phyloP scores from a whole-genome alignment of 768 basidiomycete species.

The Cytidiella melzeri region DNA sequence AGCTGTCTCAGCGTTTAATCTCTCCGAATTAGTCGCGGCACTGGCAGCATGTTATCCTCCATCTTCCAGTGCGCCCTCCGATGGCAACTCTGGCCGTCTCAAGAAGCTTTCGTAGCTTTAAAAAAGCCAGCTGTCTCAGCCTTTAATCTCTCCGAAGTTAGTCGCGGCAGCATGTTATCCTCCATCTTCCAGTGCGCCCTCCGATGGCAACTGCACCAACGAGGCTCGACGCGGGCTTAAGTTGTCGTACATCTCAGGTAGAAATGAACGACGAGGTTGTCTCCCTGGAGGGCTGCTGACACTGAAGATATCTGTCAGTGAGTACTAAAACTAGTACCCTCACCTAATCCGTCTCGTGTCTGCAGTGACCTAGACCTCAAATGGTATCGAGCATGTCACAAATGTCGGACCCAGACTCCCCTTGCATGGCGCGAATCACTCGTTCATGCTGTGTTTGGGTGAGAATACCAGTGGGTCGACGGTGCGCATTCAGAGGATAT shows the following conservation, averaged over 20 bases:
- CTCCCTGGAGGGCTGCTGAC: too few relatives aligned
- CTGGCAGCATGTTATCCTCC: conserved; percentile 38
- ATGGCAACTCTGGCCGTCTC: conserved; percentile 43
- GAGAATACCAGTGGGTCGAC: conserved; percentile 23
- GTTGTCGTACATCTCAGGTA: too few relatives aligned
- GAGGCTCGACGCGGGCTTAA: too few relatives aligned
- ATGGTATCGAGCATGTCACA: too few relatives aligned
- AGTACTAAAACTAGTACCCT: too few relatives aligned
- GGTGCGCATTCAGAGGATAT: conserved; percentile 15
- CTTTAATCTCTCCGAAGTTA: conserved; percentile 38
- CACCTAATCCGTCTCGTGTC: too few relatives aligned
- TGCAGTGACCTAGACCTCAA: too few relatives aligned
- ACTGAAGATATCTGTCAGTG: too few relatives aligned
- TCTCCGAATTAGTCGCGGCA: conserved; percentile 34
- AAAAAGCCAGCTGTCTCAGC: conserved; percentile 35
- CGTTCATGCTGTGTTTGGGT: conserved; percentile 21
- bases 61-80: conserved; percentile 24
- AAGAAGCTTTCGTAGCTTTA: conserved; percentile 27
- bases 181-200: conserved; percentile 21
- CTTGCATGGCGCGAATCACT: conserved; percentile 44
- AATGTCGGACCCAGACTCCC: conserved; percentile 31
- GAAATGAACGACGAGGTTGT: too few relatives aligned
- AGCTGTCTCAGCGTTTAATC: conserved; percentile 40
- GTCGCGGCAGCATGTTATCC: conserved; percentile 39
- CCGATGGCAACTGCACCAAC: too few relatives aligned